Conservation (phyloP, 2,329 filamentous ascomycete species). For the Trichothecium sympodiale region DNA sequence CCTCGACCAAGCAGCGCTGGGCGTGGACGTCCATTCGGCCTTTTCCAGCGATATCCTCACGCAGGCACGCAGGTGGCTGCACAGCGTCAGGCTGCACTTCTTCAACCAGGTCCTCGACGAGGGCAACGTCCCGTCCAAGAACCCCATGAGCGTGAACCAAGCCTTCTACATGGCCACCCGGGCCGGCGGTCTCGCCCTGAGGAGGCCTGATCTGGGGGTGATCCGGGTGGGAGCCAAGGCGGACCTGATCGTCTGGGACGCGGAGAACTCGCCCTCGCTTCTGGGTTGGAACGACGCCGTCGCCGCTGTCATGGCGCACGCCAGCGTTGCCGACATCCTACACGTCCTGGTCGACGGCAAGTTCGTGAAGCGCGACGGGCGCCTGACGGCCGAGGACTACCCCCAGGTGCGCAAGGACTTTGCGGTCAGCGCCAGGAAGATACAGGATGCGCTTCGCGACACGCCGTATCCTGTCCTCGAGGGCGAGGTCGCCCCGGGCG, state of each 20-base stretch:
- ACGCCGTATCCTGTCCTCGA: slow-evolving; percentile 15
- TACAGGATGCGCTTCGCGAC: slow-evolving; percentile 16
- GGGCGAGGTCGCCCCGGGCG: slow-evolving; percentile 11
- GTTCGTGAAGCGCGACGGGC: slow-evolving; percentile 33
- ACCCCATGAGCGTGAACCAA: slow-evolving; percentile 41
- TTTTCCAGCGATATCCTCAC: slow-evolving; percentile 37
- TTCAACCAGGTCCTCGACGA: slow-evolving; percentile 25
- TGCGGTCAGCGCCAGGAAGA: slow-evolving; percentile 18
- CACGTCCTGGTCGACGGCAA: slow-evolving; percentile 38
- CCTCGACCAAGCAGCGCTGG: slow-evolving; percentile 39
- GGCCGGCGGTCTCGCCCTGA: slow-evolving; percentile 37
- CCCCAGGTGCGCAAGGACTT: slow-evolving; percentile 17
- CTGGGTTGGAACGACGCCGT: slow-evolving; percentile 45
- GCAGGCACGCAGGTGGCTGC: slow-evolving; percentile 41
- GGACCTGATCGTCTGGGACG: slow-evolving; percentile 42
- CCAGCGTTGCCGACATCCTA: slow-evolving; percentile 38
- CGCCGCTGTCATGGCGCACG: slow-evolving; percentile 44
- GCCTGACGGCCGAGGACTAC: slow-evolving; percentile 14
- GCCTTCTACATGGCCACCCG: slow-evolving; percentile 46
- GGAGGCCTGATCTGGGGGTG: slow-evolving; percentile 38
- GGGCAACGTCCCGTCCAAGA: slow-evolving; percentile 31
- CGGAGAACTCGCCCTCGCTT: slow-evolving; percentile 31
- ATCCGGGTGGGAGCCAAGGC: slow-evolving; percentile 38
- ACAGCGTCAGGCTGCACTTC: slow-evolving; percentile 26
- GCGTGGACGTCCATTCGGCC: slow-evolving; percentile 42